A percentile compares a stretch with the other conserved stretches of the same genome.
phyloP scores from a whole-genome alignment of 208 protist species.

The Trypanosoma avium region DNA sequence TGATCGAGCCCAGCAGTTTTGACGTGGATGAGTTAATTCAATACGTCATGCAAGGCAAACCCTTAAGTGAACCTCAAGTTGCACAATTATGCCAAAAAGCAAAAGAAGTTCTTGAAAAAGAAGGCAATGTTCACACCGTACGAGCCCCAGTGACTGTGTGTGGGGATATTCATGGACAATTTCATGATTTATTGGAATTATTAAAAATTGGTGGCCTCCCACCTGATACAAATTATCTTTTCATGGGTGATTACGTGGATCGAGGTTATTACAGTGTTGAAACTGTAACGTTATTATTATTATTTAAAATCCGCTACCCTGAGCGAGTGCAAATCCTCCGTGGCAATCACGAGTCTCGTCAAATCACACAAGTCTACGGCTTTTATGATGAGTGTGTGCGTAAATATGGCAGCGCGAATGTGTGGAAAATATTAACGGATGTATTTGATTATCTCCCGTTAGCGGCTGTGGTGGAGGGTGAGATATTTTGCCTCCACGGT shows the following conservation, averaged over 20 bases:
- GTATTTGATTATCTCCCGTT: constrained; percentile 99
- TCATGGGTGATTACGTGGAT: constrained; percentile 97
- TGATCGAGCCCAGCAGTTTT: constrained; percentile 48
- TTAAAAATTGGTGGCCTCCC: constrained; percentile 96
- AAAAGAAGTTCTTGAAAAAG: constrained; percentile 92
- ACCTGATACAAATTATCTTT: constrained; percentile 98
- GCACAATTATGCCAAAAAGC: constrained; percentile 87
- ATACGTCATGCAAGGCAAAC: constrained; percentile 87
- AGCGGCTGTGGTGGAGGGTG: constrained; percentile 96
- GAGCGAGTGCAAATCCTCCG: constrained; percentile 95
- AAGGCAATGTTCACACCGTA: constrained; percentile 92
- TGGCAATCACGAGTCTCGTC: constrained; percentile 98
- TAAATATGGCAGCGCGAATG: constrained; percentile 96
- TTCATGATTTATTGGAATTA: constrained; percentile 98
- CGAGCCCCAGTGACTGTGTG: constrained; percentile 93
- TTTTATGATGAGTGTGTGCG: constrained; percentile 99
- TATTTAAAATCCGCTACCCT: constrained; percentile 97
- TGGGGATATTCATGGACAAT: constrained; percentile 97
- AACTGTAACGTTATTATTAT: constrained; percentile 91
- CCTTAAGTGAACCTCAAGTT: constrained; percentile 87
- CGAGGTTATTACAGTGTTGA: constrained; percentile 95
- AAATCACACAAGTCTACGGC: constrained; percentile 99
- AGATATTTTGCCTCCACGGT: constrained; percentile 98
- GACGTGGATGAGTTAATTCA: constrained; percentile 90
- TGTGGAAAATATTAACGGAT: constrained; percentile 98